These are phyloP conservation scores for Cenchrus fungigraminus DNA, from an alignment of 176 grass and related monocot genomes.

Conservation along the genomic window DNA sequence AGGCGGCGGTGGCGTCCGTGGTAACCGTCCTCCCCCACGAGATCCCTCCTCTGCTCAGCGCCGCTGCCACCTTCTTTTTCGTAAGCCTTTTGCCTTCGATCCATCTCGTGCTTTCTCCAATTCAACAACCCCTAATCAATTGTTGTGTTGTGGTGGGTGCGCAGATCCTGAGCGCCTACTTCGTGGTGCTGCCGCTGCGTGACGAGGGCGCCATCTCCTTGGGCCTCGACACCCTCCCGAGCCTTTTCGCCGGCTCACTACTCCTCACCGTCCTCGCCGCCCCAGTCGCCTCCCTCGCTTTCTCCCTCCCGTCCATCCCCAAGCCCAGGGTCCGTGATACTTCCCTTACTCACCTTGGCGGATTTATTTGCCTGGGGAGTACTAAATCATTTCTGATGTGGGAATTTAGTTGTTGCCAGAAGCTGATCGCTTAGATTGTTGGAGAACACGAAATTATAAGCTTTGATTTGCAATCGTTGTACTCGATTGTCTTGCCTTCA, in stretches of 20 bases:
- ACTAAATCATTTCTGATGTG: not conserved
- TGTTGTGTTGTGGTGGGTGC: too few species aligned
- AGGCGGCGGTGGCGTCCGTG: slow-evolving; percentile 57
- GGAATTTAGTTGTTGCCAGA: not conserved
- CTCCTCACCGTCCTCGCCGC: slow-evolving; percentile 82
- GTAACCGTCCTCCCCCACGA: slow-evolving; percentile 76
- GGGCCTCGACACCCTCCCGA: slow-evolving; percentile 66
- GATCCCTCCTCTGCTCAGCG: slow-evolving; percentile 65
- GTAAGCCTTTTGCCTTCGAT: slow-evolving; percentile 44
- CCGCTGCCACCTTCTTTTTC: slow-evolving; percentile 95
- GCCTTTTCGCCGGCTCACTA: slow-evolving; percentile 84
- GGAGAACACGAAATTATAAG: too few species aligned
- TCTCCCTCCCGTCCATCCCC: slow-evolving; percentile 83
- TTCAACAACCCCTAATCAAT: too few species aligned
- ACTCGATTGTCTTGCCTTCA: not conserved
- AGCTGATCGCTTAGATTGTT: not conserved
- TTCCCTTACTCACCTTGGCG: not conserved
- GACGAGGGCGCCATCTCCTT: slow-evolving; percentile 93
- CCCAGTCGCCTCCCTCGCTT: slow-evolving; percentile 75
- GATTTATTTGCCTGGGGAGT: not conserved
- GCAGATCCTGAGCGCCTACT: slow-evolving; percentile 86
- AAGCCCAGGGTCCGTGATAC: slow-evolving; percentile 53
- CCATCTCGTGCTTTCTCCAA: not conserved
- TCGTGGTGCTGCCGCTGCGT: slow-evolving; percentile 86
- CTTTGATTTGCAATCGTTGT: not conserved